Evolutionary conservation across 1,139 yeast species (phyloP), one percentile per base, ranked within the genome.

Genomic region (Sugiyamaella neomexicana): DNA sequence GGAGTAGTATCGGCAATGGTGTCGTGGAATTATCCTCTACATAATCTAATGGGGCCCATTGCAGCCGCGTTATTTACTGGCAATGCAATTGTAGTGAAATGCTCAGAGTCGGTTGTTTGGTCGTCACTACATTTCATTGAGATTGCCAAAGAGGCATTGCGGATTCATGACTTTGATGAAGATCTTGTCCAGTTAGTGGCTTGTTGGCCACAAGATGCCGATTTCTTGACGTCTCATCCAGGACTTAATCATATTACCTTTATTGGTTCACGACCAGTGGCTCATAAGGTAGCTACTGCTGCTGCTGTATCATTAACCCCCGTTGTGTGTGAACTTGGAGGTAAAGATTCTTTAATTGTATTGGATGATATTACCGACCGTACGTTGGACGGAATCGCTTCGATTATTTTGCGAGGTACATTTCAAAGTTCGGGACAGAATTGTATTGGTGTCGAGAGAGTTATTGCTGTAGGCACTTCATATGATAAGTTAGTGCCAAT

Each of bases 351-450:
- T 0, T 81, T 89, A 31, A 77, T 93, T 56, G 91, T 90, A 2
- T 77, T 93, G 62, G 97, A 91, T 66, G 74, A 79, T 49, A 68
- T 68, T 44, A 69, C 75, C 46, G 73, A 75, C n/a, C 29, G 34
- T 10, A 31, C 23, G 8, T 61, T 82, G 40, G 70, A 77, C 5
- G 80, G 83, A 0, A 76, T 93, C 41, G 82, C 96, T 0, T 88
- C 97, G 5, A 84, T 89, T 31, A 79, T 93, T 40, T 80, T 93
- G 85, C 79, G 99, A 68, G 99, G 98, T 27, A 86, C 97, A 0
- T 93, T 90, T 75, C 99, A 93, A 72, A 87, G 96, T 55, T 89
- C 97, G 0, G 99, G 99, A 8, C 99, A 93, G 70, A 93, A 93
- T 68, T 93, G 99, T 73, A 93, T 93, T 67, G 98, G 99, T 44